These are phyloP conservation scores for Fusarium chlamydosporum DNA, from an alignment of 2,329 filamentous ascomycete genomes.

Conservation along the genomic window DNA sequence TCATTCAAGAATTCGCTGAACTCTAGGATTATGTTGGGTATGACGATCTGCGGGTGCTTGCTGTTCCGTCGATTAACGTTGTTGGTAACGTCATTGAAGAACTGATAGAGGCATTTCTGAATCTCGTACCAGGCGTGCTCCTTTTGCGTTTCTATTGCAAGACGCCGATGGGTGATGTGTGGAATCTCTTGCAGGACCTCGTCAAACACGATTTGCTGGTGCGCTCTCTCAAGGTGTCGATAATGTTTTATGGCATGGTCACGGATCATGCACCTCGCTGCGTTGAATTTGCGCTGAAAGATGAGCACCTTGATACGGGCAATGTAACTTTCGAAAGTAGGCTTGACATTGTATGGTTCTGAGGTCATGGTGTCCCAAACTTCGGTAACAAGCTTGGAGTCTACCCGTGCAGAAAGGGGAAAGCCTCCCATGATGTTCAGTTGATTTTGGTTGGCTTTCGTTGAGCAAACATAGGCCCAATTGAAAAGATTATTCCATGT, in stretches of 20 bases:
- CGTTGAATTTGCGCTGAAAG: slow-evolving; percentile 45
- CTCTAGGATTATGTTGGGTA: slow-evolving; percentile 55
- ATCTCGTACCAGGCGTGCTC: slow-evolving; percentile 55
- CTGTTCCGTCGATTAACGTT: slow-evolving; percentile 44
- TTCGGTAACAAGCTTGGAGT: slow-evolving; percentile 60
- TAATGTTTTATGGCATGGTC: slow-evolving; percentile 60
- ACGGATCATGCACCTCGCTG: slow-evolving; percentile 57
- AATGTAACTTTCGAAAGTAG: slow-evolving; percentile 70
- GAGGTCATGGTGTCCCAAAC: slow-evolving; percentile 73
- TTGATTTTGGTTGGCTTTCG: slow-evolving; percentile 55
- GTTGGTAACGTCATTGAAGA: slow-evolving; percentile 50
- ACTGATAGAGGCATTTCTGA: slow-evolving; percentile 45
- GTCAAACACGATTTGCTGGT: slow-evolving; percentile 51
- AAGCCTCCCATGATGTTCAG: slow-evolving; percentile 55
- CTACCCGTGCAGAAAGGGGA: slow-evolving; percentile 53
- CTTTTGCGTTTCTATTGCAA: slow-evolving; percentile 51
- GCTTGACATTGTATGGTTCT: slow-evolving; percentile 68
- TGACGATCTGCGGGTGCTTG: slow-evolving; percentile 34
- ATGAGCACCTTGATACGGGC: slow-evolving; percentile 60
- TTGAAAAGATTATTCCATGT: slow-evolving; percentile 78
- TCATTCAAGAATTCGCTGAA: slow-evolving; percentile 54
- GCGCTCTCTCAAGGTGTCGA: slow-evolving; percentile 43
- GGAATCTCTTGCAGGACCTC: slow-evolving; percentile 52
- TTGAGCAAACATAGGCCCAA: slow-evolving; percentile 73
- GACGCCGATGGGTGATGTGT: slow-evolving; percentile 46